Base-by-base conservation (phyloP, 805 yeast species). In the Starmerella sp. region DNA sequence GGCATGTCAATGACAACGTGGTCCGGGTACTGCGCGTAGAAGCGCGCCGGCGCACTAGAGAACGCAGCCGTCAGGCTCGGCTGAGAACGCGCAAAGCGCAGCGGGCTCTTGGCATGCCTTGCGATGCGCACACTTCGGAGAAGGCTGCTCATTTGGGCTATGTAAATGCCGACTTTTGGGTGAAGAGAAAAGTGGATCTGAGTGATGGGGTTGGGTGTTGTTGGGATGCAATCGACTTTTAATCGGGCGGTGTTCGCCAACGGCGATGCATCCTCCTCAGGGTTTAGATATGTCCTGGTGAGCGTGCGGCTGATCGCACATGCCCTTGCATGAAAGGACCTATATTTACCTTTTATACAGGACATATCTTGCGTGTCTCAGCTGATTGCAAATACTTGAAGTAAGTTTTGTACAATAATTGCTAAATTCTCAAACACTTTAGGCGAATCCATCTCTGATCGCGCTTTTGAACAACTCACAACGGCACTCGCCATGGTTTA, bases 1-100 rank as follows among this genome's bases (percentile, higher is more conserved):
- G 98, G 99, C 98, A 93, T 93, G 69, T 83, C 84, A 65, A 93
- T 88, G 67, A 93, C 82, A 57, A 85, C 81, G 73, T 93, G 97
- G 22, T 81, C 71, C 37, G 96, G 96, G 73, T 80, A 86, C 29
- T 65, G 15, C 11, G 49, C 63, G 69, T 71, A 53, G 73, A 66
- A 47, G 64, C 65, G 52, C 62, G 60, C 43, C 14, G 58, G 56
- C 22, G 57, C 54, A 30, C 42, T 52, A 30, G 59, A 54, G 51
- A 59, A 60, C 11, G 56, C 43, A 13, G 56, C 53, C 11, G 53
- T 48, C 22, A 56, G 48, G 17, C n/a, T 31, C 15, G 55, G 56
- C 54, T 51, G 60, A 44, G 39, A 14, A 46, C 52, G 45, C 41
- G 50, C 31, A 28, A 54, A 8, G 30, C 56, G 54, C 17, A 46